Evolutionary conservation across 208 protist genomes (phyloP).

Genomic region (Vickermania spadyakhi): DNA sequence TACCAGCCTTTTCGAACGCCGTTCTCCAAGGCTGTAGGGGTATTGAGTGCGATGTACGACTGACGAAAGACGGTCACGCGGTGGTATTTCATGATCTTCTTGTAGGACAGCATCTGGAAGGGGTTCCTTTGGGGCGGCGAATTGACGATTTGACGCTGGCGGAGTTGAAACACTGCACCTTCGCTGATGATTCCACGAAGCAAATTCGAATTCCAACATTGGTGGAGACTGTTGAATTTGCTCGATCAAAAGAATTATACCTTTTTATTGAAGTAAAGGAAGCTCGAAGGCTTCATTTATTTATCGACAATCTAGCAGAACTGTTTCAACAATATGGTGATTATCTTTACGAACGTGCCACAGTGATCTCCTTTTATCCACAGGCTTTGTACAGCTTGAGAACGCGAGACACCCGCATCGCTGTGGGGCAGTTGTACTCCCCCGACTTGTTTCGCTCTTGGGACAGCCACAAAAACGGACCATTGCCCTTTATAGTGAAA

Average conservation of each 20-base stretch:
- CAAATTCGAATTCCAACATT: slow-evolving; percentile 74
- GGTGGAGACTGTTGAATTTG: slow-evolving; percentile 78
- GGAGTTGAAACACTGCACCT: slow-evolving; percentile 58
- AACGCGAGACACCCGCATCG: slow-evolving; percentile 47
- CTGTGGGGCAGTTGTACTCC: slow-evolving; percentile 69
- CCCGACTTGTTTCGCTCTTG: slow-evolving; percentile 22
- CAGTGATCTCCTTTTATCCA: slow-evolving; percentile 78
- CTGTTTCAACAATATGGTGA: slow-evolving; percentile 75
- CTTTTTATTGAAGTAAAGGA: slow-evolving; percentile 89
- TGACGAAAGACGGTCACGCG: slow-evolving; percentile 78
- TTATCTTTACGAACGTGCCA: slow-evolving; percentile 84
- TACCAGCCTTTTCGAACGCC: slow-evolving; percentile 81
- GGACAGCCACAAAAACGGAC: slow-evolving; percentile 11
- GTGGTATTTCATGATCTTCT: slow-evolving; percentile 78
- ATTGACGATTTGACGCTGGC: slow-evolving; percentile 67
- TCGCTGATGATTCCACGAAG: slow-evolving; percentile 47
- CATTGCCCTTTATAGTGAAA: slow-evolving; percentile 26
- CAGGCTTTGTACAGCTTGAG: slow-evolving; percentile 62
- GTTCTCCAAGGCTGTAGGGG: slow-evolving; percentile 47
- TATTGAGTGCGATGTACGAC: slow-evolving; percentile 79
- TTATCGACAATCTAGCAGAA: slow-evolving; percentile 68
- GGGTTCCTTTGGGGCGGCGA: slow-evolving; percentile 6
- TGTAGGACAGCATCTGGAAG: slow-evolving; percentile 22
- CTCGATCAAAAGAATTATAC: slow-evolving; percentile 57
- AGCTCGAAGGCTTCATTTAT: slow-evolving; percentile 29